A percentile compares a stretch with the other conserved stretches of the same genome.
phyloP scores from a whole-genome alignment of 2,329 filamentous ascomycete species.

The Trichoderma lentiforme region DNA sequence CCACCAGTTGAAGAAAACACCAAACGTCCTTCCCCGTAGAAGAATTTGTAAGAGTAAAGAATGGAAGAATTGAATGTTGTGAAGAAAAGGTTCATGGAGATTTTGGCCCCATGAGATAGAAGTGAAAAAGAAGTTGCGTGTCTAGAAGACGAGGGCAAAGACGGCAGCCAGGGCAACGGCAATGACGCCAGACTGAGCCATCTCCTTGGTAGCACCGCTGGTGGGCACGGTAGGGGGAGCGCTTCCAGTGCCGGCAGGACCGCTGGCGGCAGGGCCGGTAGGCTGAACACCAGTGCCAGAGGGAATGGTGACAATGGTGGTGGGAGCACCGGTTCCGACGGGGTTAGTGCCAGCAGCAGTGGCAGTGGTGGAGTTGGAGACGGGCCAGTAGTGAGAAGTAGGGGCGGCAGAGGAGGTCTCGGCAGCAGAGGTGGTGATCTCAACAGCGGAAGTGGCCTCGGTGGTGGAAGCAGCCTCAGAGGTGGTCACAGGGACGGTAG shows the following conservation, averaged over 20 bases:
- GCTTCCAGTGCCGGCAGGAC: slow-evolving; percentile 18
- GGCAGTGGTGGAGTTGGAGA: slow-evolving; percentile 34
- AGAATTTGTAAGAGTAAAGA: slow-evolving; percentile 23
- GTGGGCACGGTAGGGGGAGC: slow-evolving; percentile 24
- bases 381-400: slow-evolving; percentile 26
- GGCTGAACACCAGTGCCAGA: slow-evolving; percentile 11
- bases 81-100: neutral
- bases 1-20: slow-evolving; percentile 21
- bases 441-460: slow-evolving; percentile 30
- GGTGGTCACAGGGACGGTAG: slow-evolving; percentile 22
- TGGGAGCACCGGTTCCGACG: slow-evolving; percentile 23
- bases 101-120: neutral
- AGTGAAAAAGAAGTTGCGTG: neutral
- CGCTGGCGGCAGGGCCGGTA: slow-evolving; percentile 22
- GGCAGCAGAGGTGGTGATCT: slow-evolving; percentile 26
- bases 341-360: slow-evolving; percentile 17
- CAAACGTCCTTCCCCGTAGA: slow-evolving; percentile 32
- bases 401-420: slow-evolving; percentile 21
- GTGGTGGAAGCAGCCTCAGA: slow-evolving; percentile 20
- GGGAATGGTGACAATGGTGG: slow-evolving; percentile 27
- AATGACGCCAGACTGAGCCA: slow-evolving; percentile 41
- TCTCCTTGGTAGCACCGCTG: slow-evolving; percentile 34
- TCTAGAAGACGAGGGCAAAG: slow-evolving; percentile 37
- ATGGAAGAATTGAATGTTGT: slow-evolving; percentile 15
- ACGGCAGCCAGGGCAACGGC: slow-evolving; percentile 40